A percentile compares a stretch with the other conserved stretches of the same genome.
Evolutionary conservation across 768 basidiomycete genomes (phyloP).

Genomic region (Suillus occidentalis): DNA sequence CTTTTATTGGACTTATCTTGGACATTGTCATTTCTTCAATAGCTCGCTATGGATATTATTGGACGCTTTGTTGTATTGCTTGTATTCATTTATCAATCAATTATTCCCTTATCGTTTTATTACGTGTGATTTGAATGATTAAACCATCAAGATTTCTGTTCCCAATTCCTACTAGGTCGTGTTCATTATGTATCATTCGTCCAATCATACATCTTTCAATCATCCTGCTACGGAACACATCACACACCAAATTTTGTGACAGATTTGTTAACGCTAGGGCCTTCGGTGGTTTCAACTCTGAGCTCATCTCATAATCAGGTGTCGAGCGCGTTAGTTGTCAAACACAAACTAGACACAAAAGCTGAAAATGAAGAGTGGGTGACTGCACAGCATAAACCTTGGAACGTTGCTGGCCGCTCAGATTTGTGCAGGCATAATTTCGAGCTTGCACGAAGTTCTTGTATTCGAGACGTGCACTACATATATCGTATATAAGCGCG

Average conservation of each 20-base stretch:
- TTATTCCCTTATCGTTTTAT: neutral
- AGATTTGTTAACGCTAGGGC: neutral
- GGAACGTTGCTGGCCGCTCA: conserved; percentile 59
- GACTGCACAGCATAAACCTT: conserved; percentile 36
- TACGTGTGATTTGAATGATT: too few species aligned
- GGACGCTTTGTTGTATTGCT: neutral
- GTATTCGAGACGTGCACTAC: neutral
- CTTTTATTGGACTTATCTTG: neutral
- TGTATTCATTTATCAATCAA: neutral
- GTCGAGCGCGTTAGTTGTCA: conserved; percentile 58
- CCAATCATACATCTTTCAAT: too few species aligned
- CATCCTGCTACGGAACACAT: too few species aligned
- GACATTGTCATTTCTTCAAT: neutral
- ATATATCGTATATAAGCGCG: conserved; percentile 61
- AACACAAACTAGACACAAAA: conserved; percentile 53
- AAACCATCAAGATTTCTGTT: conserved; percentile 18
- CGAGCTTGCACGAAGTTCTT: conserved; percentile 40
- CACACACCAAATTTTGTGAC: neutral
- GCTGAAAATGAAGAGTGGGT: conserved; percentile 37
- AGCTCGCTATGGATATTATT: neutral
- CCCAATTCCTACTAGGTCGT: conserved; percentile 61
- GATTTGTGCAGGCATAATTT: conserved; percentile 50
- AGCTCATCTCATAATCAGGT: conserved; percentile 54
- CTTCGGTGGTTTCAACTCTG: conserved; percentile 38
- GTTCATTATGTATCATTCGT: conserved; percentile 43